Evolutionary conservation across 768 basidiomycete genomes (phyloP), one percentile per base, ranked within the genome.

Genomic region (Mrakia frigida): DNA sequence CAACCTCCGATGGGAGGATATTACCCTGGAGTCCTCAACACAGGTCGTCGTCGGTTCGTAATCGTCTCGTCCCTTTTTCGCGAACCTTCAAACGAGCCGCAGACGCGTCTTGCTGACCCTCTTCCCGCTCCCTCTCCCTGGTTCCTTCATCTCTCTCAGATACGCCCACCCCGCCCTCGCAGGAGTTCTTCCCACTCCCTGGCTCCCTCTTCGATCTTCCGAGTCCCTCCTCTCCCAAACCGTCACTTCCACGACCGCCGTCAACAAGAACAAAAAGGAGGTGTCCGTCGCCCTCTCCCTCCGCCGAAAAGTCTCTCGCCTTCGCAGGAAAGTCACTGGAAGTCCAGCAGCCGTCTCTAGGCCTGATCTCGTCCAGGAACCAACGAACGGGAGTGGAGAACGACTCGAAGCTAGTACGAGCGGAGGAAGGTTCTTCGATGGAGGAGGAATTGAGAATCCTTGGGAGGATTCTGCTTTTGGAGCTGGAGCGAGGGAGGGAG

Each of bases 1-100:
- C 96, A 98, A 83, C 95, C 96, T 0, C 96, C 96, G 0, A 94
- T 98, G 92, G 90, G 91, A 21, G 93, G 93, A 80, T 95, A 93
- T 89, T 98, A 93, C 82, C 87, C 87, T 61, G 96, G 96, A 0
- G 93, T 98, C 31, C 86, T 98, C 21, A 96, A 96, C 56, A 72
- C 71, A 16, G 77, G 77, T 70, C 74, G 74, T n/a, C 63, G 65
- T 46, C 56, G 73, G 70, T 72, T 23, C 69, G 69, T 70, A 23
- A 21, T 52, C 69, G 2, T 16, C 11, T 28, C 14, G 11, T 25
- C 9, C 35, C 39, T 6, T 3, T 13, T 46, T 70, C 41, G 46
- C 28, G 25, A 28, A 6, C 16, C n/a, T 14, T n/a, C n/a, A n/a
- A n/a, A n/a, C n/a, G n/a, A n/a, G n/a, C n/a, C n/a, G n/a, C n/a